Conservation (phyloP, 2,329 filamentous ascomycete species). For the Sclerotinia spermophila region DNA sequence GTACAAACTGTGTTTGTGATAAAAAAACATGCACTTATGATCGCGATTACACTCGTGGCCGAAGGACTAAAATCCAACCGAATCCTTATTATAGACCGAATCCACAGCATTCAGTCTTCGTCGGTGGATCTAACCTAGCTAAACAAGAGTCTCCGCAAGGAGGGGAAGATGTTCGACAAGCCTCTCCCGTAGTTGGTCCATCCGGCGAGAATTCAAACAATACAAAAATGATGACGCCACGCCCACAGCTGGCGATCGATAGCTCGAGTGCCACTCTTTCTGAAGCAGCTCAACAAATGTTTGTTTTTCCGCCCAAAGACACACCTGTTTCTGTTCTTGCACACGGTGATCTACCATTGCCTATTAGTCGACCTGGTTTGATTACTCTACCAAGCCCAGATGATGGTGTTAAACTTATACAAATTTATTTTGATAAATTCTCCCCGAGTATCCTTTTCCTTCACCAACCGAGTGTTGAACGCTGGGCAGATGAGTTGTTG, state of each 20-base stretch:
- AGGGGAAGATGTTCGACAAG: neutral
- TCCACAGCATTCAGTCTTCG: neutral
- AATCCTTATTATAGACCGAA: neutral
- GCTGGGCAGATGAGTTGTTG: slow-evolving; percentile 49
- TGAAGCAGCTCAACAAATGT: neutral
- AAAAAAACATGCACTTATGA: neutral
- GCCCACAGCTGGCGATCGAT: neutral
- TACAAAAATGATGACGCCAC: neutral
- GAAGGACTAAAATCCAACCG: neutral
- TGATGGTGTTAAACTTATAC: slow-evolving; percentile 36
- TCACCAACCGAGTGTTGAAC: slow-evolving; percentile 50
- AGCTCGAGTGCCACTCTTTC: too few relatives aligned
- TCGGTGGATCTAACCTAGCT: neutral
- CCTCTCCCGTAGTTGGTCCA: neutral
- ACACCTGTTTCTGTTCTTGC: slow-evolving; percentile 39
- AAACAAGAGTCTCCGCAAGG: neutral
- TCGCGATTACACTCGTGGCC: neutral
- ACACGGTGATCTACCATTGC: slow-evolving; percentile 40
- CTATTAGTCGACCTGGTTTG: slow-evolving; percentile 43
- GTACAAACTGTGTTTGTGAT: slow-evolving; percentile 35
- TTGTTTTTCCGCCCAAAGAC: neutral
- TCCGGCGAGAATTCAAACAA: neutral
- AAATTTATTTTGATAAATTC: slow-evolving; percentile 56
- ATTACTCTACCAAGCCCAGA: slow-evolving; percentile 38
- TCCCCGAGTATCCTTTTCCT: slow-evolving; percentile 57